A percentile compares a stretch with the other conserved stretches of the same genome.
Evolutionary conservation across 2,329 filamentous ascomycete species (phyloP).

Genomic region (Aciculosporium take): DNA sequence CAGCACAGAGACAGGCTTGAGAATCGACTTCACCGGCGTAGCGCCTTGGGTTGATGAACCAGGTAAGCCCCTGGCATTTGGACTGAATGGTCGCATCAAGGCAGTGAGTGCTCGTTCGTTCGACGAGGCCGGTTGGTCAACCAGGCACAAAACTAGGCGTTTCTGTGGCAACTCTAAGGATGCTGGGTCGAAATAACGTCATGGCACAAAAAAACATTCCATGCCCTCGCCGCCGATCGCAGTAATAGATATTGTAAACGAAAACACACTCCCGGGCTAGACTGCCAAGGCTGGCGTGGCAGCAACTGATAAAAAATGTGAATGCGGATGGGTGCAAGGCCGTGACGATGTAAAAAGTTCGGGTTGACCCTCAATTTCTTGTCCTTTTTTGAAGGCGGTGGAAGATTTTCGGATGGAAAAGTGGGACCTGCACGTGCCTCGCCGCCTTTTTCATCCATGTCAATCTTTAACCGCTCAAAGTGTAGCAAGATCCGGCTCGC

Average conservation of each 20-base stretch:
- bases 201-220: not conserved
- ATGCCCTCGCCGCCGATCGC: not conserved
- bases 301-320: not conserved
- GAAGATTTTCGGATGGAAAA: constrained; percentile 13
- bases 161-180: constrained; percentile 1
- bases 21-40: constrained; percentile 38
- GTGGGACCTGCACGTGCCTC: constrained; percentile 19
- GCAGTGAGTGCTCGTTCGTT: not conserved
- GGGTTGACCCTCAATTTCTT: constrained; percentile 1
- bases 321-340: not conserved
- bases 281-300: not conserved
- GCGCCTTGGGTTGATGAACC: constrained; percentile 19
- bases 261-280: not conserved
- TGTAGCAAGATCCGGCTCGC: too few species aligned
- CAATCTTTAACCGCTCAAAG: too few species aligned
- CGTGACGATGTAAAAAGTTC: constrained; percentile 7
- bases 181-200: not conserved
- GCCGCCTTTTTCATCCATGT: constrained; percentile 4
- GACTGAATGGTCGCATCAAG: constrained; percentile 21
- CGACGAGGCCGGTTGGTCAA: not conserved
- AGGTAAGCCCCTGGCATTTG: constrained; percentile 19
- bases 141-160: not conserved
- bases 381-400: constrained; percentile 4
- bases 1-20: constrained; percentile 33
- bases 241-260: not conserved